A percentile compares a stretch with the other conserved stretches of the same genome.
These are phyloP conservation scores for Rhizopogon vesiculosus DNA, from an alignment of 768 basidiomycete genomes.

Conservation along the genomic window DNA sequence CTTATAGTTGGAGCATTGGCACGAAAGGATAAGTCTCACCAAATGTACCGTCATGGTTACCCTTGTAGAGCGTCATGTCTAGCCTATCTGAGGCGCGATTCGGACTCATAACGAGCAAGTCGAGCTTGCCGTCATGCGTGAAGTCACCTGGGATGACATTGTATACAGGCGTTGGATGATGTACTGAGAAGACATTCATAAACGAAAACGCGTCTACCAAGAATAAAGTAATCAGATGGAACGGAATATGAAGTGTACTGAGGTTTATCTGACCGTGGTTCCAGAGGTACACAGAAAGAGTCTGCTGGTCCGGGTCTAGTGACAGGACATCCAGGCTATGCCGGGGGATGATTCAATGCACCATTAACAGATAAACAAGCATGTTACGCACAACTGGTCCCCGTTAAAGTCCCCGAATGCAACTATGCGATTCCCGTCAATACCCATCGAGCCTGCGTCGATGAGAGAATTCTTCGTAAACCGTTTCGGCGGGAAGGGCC, in stretches of 20 bases:
- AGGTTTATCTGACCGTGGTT: slow-evolving; percentile 53
- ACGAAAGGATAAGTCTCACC: slow-evolving; percentile 36
- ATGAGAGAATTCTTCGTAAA: slow-evolving; percentile 81
- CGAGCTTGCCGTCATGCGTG: slow-evolving; percentile 87
- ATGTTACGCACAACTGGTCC: slow-evolving; percentile 77
- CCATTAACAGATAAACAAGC: not conserved
- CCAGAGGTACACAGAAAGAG: slow-evolving; percentile 78
- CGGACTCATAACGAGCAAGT: slow-evolving; percentile 83
- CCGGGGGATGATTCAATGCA: not conserved
- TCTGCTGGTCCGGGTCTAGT: slow-evolving; percentile 72
- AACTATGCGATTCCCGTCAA: slow-evolving; percentile 70
- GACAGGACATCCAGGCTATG: slow-evolving; percentile 75
- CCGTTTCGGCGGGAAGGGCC: slow-evolving; percentile 88
- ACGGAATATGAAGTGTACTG: not conserved
- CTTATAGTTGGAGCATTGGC: not conserved
- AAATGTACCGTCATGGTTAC: slow-evolving; percentile 58
- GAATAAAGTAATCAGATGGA: slow-evolving; percentile 4
- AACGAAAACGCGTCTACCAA: slow-evolving; percentile 56
- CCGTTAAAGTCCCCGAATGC: slow-evolving; percentile 96
- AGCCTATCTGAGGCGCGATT: slow-evolving; percentile 41
- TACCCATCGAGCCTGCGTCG: slow-evolving; percentile 73
- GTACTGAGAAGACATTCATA: slow-evolving; percentile 43
- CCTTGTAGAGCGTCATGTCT: slow-evolving; percentile 68
- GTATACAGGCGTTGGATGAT: slow-evolving; percentile 51
- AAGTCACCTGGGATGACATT: slow-evolving; percentile 95